Evolutionary conservation across 2,329 filamentous ascomycete species (phyloP), one percentile per base, ranked within the genome.

Genomic region (Helicocarpus griseus): DNA sequence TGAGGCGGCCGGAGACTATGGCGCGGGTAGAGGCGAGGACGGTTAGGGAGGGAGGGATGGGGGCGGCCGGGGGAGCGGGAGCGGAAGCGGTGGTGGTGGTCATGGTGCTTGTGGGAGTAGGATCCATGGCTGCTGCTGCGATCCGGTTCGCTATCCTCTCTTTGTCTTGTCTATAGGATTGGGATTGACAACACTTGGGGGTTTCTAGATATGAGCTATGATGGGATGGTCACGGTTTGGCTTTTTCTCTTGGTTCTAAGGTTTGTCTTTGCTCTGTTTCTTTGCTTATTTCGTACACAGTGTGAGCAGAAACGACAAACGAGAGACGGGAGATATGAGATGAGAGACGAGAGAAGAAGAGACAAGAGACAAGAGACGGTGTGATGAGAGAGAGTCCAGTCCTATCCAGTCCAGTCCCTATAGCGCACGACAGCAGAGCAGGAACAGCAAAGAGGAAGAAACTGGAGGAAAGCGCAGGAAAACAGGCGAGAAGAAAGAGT

Each of bases 21-120:
- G 87, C 87, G 61, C 90, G 81, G 24, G 85, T 86, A 1, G 93
- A 97, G 53, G 86, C 86, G 53, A 97, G 77, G 53, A 96, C 87
- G 40, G 81, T 83, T 61, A 90, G 78, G 17, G 75, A 73, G 50
- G 73, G 65, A 48, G 62, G 45, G n/a, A 6, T 40, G 5, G 33
- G 8, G 21, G 38, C 39, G 19, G 29, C n/a, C 13, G 35, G 17
- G 26, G 46, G 33, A 35, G 33, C 14, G 46, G 46, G 22, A 28
- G 33, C 8, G 46, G 46, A 14, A 26, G 22, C 4, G 13, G 47
- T 5, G 6, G 35, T 13, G 29, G 45, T n/a, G 31, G 45, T 11
- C 8, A 26, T 49, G 46, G 45, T 48, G 28, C 24, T 35, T 35
- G 45, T 43, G 39, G 39, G 39, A 43, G 39, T 8, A 38, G 28